Conservation (phyloP, 192 early-diverging fungal species). For the Coemansia sp. region DNA sequence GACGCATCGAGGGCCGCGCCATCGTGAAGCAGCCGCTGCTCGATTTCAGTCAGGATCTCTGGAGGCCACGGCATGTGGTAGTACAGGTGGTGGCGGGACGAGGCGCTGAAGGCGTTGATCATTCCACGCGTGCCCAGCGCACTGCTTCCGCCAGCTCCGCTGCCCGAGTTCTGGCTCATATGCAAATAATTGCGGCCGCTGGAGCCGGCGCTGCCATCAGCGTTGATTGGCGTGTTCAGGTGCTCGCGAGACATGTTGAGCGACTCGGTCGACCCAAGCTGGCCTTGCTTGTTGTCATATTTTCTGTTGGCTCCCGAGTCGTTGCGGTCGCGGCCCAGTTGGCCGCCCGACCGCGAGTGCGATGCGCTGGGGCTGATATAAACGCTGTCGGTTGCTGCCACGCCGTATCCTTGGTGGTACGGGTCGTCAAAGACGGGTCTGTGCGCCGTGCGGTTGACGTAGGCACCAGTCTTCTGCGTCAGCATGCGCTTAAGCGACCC, state of each 20-base stretch:
- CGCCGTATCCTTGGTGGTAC: constrained; percentile 54
- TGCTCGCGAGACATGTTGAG: constrained; percentile 45
- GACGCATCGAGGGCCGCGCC: constrained; percentile 42
- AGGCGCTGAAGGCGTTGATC: constrained; percentile 5
- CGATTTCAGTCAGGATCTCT: constrained; percentile 53
- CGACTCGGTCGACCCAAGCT: constrained; percentile 44
- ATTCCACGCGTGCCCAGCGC: constrained; percentile 14
- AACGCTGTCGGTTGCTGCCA: constrained; percentile 32
- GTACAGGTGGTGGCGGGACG: constrained; percentile 36
- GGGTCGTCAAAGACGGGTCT: constrained; percentile 39
- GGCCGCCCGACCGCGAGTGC: not conserved
- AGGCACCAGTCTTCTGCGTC: constrained; percentile 29
- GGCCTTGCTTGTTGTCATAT: constrained; percentile 22
- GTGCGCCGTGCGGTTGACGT: constrained; percentile 10
- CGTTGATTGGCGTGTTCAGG: constrained; percentile 42
- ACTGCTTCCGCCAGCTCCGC: constrained; percentile 7
- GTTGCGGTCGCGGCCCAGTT: not conserved
- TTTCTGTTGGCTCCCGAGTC: constrained; percentile 25
- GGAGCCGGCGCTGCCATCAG: not conserved
- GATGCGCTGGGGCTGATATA: constrained; percentile 18
- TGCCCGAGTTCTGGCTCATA: not conserved
- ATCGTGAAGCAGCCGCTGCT: constrained; percentile 46
- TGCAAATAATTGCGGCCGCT: constrained; percentile 10
- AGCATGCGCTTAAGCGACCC: constrained; percentile 53
- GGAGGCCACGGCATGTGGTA: constrained; percentile 58